Conservation (phyloP, 2,329 filamentous ascomycete genomes). For the Cryphonectria japonica region DNA sequence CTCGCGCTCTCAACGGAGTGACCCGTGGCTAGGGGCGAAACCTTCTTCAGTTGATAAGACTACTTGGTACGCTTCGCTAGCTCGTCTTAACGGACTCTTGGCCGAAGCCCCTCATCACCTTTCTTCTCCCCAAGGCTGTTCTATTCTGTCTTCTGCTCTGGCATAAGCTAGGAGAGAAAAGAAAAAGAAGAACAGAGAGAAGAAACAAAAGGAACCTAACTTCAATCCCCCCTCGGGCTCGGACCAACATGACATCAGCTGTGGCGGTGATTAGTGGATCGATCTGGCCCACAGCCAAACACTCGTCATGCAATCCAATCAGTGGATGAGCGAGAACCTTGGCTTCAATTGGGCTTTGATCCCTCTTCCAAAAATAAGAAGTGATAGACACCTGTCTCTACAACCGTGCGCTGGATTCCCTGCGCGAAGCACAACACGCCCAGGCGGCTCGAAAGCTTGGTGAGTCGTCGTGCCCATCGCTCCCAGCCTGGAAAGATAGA, state of each 20-base stretch:
- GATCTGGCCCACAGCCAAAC: neutral
- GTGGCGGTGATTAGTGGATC: neutral
- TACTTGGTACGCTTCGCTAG: neutral
- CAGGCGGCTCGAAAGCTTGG: neutral
- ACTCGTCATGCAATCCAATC: conserved; percentile 1
- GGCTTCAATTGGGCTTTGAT: neutral
- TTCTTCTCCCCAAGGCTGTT: neutral
- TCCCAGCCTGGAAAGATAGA: neutral
- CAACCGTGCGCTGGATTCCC: neutral
- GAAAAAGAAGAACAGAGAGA: too few species aligned
- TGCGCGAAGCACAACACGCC: neutral
- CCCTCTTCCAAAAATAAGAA: neutral
- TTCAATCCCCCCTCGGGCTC: neutral
- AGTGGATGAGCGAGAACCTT: neutral
- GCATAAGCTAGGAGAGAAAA: neutral
- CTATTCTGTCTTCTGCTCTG: neutral
- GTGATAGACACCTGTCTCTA: neutral
- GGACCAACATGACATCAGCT: conserved; percentile 1
- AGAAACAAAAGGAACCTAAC: neutral
- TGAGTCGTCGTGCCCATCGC: too few species aligned
- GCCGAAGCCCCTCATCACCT: neutral
- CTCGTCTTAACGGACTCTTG: neutral
- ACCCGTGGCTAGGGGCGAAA: neutral
- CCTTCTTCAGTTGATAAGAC: conserved; percentile 5
- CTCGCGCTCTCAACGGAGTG: neutral